Percentiles rank a stretch among this genome's conserved stretches.
Conservation (phyloP, 2,329 filamentous ascomycete genomes). For the Penicillium sp. region DNA sequence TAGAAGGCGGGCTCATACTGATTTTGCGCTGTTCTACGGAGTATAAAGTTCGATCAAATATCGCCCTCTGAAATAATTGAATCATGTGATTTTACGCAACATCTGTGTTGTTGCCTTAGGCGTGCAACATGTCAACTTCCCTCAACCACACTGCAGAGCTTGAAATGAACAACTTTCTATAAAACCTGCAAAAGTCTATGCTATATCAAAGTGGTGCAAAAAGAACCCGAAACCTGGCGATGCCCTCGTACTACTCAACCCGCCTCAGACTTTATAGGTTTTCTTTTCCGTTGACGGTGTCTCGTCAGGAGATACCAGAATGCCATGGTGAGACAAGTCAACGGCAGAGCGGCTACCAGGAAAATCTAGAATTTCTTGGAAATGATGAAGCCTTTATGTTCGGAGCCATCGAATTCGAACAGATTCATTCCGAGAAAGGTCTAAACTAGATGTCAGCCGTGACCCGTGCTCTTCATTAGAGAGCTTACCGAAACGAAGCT, state of each 20-base stretch:
- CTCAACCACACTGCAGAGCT: neutral
- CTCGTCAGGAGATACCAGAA: conserved; percentile 20
- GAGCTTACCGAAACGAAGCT: conserved; percentile 43
- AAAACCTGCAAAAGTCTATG: neutral
- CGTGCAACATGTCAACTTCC: neutral
- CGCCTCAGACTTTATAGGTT: neutral
- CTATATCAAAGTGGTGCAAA: neutral
- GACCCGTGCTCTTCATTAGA: neutral
- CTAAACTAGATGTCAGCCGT: conserved; percentile 3
- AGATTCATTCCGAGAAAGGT: conserved; percentile 31
- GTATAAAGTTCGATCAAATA: too few relatives aligned
- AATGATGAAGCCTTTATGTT: conserved; percentile 16
- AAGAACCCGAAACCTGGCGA: neutral
- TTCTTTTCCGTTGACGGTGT: neutral
- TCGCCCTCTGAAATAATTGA: neutral
- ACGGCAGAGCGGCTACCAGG: conserved; percentile 17
- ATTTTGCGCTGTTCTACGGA: neutral
- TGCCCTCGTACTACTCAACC: neutral
- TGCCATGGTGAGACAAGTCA: conserved; percentile 22
- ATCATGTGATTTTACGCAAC: neutral
- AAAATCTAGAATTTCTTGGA: conserved; percentile 30
- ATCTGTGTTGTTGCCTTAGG: conserved; percentile 3
- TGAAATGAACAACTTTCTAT: conserved; percentile 3
- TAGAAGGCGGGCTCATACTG: neutral
- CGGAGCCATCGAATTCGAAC: conserved; percentile 21